phyloP scores from a whole-genome alignment of 2,329 filamentous ascomycete species.

The Pseudogymnoascus destructans region DNA sequence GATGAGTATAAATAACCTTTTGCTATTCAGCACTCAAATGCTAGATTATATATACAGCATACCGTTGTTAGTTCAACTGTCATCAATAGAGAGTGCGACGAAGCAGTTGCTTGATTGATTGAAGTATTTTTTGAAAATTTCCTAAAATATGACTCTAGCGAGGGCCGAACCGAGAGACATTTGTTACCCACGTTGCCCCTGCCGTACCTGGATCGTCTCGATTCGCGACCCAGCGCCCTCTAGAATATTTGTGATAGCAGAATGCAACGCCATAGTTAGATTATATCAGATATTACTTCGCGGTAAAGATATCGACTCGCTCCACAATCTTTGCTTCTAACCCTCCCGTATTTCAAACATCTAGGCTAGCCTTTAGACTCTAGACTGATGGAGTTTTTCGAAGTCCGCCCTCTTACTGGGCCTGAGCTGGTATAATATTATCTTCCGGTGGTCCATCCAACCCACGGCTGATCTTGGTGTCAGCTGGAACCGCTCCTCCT shows the following conservation, averaged over 20 bases:
- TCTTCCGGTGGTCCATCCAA: conserved; percentile 20
- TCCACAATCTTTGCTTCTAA: not conserved
- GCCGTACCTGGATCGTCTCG: not conserved
- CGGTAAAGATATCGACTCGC: not conserved
- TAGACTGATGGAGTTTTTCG: too few relatives aligned
- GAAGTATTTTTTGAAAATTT: not conserved
- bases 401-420: not conserved
- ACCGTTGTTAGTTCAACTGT: not conserved
- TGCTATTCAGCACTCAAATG: not conserved
- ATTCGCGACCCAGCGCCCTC: not conserved
- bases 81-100: not conserved
- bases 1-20: not conserved
- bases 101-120: not conserved
- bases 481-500: conserved; percentile 24
- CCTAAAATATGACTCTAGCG: not conserved
- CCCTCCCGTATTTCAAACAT: not conserved
- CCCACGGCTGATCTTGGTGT: conserved; percentile 25
- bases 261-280: conserved; percentile 3
- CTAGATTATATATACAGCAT: not conserved
- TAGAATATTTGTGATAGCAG: not conserved
- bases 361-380: not conserved
- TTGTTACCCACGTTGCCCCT: not conserved
- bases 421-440: not conserved
- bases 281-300: not conserved
- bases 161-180: conserved; percentile 4